Evolutionary conservation across 768 basidiomycete species (phyloP).

Genomic region (Gelatoporia subvermispora): DNA sequence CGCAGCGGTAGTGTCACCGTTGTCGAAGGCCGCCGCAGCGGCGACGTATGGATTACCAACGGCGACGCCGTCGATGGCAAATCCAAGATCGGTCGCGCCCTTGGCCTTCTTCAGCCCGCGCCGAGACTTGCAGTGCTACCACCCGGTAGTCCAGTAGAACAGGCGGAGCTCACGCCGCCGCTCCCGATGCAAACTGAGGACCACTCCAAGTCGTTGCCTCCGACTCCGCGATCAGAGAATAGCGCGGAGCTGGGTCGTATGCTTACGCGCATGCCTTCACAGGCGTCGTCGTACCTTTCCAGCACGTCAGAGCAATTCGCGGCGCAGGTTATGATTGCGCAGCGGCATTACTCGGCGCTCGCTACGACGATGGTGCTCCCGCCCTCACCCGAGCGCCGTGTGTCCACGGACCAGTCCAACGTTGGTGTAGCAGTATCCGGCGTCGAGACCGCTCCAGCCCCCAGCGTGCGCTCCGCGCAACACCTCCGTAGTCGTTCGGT

Average conservation of each 20-base stretch:
- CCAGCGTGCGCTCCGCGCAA: constrained; percentile 9
- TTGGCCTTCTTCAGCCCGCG: constrained; percentile 57
- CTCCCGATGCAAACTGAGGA: constrained; percentile 54
- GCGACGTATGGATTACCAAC: constrained; percentile 69
- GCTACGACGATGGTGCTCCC: constrained; percentile 61
- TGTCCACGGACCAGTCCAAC: constrained; percentile 26
- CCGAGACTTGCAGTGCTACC: constrained; percentile 71
- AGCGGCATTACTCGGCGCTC: constrained; percentile 67
- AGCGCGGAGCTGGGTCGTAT: constrained; percentile 49
- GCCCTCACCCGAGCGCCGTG: constrained; percentile 36
- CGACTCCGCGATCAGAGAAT: constrained; percentile 51
- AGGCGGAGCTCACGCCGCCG: constrained; percentile 49
- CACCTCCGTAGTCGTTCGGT: constrained; percentile 63
- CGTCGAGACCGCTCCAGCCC: constrained; percentile 9
- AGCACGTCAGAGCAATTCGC: constrained; percentile 48
- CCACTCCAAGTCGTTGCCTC: constrained; percentile 39
- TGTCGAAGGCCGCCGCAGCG: constrained; percentile 65
- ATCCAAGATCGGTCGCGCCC: constrained; percentile 52
- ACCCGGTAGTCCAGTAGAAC: constrained; percentile 39
- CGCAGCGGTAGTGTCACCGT: constrained; percentile 59
- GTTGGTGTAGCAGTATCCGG: constrained; percentile 25
- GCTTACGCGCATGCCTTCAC: constrained; percentile 39
- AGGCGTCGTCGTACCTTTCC: constrained; percentile 50
- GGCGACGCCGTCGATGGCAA: constrained; percentile 71
- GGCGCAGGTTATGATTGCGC: constrained; percentile 64